Conservation (phyloP, 192 early-diverging fungal species). For the Irineochytrium annulatum region DNA sequence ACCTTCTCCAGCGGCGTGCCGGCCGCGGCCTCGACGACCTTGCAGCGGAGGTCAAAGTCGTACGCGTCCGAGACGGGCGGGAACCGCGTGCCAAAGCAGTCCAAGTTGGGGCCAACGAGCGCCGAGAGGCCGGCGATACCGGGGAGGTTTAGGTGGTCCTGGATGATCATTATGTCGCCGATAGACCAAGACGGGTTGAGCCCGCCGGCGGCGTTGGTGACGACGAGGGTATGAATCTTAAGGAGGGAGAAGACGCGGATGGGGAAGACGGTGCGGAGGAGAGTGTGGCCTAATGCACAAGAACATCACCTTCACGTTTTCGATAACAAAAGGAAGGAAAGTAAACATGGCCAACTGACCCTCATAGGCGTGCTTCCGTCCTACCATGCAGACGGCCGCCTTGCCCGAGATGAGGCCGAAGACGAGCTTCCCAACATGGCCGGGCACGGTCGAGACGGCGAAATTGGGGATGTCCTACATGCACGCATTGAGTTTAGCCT, state of each 20-base stretch:
- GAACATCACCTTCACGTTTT: slow-evolving; percentile 3
- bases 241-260: slow-evolving; percentile 81
- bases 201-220: slow-evolving; percentile 85
- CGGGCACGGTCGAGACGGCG: slow-evolving; percentile 44
- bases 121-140: slow-evolving; percentile 53
- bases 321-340: slow-evolving; percentile 3
- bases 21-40: slow-evolving; percentile 63
- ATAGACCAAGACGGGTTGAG: slow-evolving; percentile 70
- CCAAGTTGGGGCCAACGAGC: slow-evolving; percentile 79
- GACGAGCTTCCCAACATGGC: slow-evolving; percentile 76
- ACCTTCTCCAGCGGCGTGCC: slow-evolving; percentile 40
- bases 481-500: too few relatives aligned
- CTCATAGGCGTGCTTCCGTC: slow-evolving; percentile 89
- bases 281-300: slow-evolving; percentile 53
- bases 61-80: slow-evolving; percentile 84
- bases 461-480: slow-evolving; percentile 86
- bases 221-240: slow-evolving; percentile 71
- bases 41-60: slow-evolving; percentile 67
- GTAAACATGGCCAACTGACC: slow-evolving; percentile 30
- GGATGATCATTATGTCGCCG: slow-evolving; percentile 80
- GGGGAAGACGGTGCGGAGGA: slow-evolving; percentile 76
- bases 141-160: slow-evolving; percentile 50
- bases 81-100: slow-evolving; percentile 80
- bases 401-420: slow-evolving; percentile 75
- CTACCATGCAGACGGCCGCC: slow-evolving; percentile 78